Evolutionary conservation across 306 rosid species (phyloP), one percentile per base, ranked within the genome.

Genomic region (Adenanthera pavonina): DNA sequence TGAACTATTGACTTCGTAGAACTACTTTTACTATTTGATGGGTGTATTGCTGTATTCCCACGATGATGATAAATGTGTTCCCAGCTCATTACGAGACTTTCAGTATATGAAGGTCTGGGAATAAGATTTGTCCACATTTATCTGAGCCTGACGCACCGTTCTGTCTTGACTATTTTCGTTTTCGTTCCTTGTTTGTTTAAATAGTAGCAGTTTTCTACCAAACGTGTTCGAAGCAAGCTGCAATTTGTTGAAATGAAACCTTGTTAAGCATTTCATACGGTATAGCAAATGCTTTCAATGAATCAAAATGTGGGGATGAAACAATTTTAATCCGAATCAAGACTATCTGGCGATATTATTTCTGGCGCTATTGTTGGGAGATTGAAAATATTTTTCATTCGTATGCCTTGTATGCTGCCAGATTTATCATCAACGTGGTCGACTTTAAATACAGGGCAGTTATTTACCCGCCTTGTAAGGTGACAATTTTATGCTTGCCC

Each of bases 51-150:
- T 69, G 38, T 47, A 2, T 74, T 78, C n/a, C 60, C 10, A 19
- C 41, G 80, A 84, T 87, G 89, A 87, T 81, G 87, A 87, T 78
- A 81, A 74, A 74, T 81, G 85, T 81, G 79, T 84, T 84, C 89
- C 89, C 89, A 87, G 89, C 89, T 87, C 89, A 85, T 85, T 81
- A 81, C 47, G 89, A 87, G 87, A 46, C 82, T 59, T 76, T 84
- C 78, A 16, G 40, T 0, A 64, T 79, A 15, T 6, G 14, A 52
- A 38, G 87, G 87, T 81, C 87, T 6, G 72, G 85, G 89, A 87
- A 69, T 87, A 46, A 38, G 5, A 70, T 53, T 61, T 46, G 78
- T 75, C 87, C 85, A 74, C 87, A 81, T 87, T 87, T 81, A 12
- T 87, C 90, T 87, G 87, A 87, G 87, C 66, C 82, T 59, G 13